A percentile compares a stretch with the other conserved stretches of the same genome.
These are phyloP conservation scores for Yamadazyma atmosphaerica DNA, from an alignment of 1,139 yeast species.

Conservation along the genomic window DNA sequence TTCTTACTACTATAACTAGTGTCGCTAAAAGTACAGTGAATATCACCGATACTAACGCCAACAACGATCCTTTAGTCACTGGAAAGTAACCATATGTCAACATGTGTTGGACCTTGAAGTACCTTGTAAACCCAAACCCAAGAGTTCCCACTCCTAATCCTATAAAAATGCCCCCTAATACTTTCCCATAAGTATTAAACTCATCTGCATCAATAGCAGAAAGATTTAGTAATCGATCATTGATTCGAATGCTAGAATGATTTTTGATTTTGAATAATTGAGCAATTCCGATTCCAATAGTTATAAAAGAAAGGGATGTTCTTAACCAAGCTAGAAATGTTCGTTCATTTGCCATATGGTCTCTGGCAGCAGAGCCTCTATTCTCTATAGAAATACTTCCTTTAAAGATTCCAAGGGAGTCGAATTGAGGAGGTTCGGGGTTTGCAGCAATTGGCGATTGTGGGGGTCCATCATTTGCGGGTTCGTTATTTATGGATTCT, in stretches of 20 bases:
- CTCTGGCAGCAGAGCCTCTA: constrained; percentile 50
- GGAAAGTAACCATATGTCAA: constrained; percentile 30
- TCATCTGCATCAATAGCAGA: constrained; percentile 4
- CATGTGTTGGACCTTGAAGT: constrained; percentile 34
- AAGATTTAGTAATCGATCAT: constrained; percentile 12
- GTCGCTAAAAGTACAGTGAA: constrained; percentile 25
- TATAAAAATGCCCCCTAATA: constrained; percentile 37
- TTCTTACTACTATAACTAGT: constrained; percentile 22
- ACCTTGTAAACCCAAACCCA: constrained; percentile 32
- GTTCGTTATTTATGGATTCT: no score
- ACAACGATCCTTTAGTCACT: constrained; percentile 28
- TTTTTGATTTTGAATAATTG: constrained; percentile 39
- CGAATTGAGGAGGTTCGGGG: constrained; percentile 10
- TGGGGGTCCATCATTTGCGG: neutral
- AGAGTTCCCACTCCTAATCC: constrained; percentile 36
- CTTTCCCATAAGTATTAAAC: constrained; percentile 29
- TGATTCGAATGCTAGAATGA: constrained; percentile 20
- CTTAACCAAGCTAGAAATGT: constrained; percentile 78
- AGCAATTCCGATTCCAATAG: constrained; percentile 44
- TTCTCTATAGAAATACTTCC: constrained; percentile 41
- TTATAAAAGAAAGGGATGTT: constrained; percentile 49
- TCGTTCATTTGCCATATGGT: constrained; percentile 72
- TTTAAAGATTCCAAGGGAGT: constrained; percentile 12
- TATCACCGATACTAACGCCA: constrained; percentile 20
- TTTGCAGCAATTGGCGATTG: neutral